phyloP scores from a whole-genome alignment of 1,284 basidiomycete species.

The Pseudozyma tsukubaensis region DNA sequence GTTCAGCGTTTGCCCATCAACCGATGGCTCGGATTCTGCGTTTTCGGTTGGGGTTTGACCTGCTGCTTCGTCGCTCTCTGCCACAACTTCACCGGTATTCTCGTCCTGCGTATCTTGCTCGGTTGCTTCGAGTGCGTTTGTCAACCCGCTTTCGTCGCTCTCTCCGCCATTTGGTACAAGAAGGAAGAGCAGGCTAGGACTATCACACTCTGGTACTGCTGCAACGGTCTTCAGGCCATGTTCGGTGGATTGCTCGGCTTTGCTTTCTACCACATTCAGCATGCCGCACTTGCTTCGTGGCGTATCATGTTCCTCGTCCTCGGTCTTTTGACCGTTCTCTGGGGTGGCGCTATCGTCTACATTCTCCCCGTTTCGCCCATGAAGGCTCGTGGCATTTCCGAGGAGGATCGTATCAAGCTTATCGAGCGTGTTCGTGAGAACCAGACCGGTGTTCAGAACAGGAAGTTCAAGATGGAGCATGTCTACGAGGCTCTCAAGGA shows the following conservation, averaged over 20 bases:
- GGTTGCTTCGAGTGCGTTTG: slow-evolving; percentile 61
- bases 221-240: slow-evolving; percentile 52
- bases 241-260: slow-evolving; percentile 49
- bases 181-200: slow-evolving; percentile 48
- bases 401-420: slow-evolving; percentile 72
- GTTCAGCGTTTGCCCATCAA: slow-evolving; percentile 59
- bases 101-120: slow-evolving; percentile 60
- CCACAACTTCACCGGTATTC: slow-evolving; percentile 54
- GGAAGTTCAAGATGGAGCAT: slow-evolving; percentile 73
- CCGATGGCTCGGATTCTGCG: slow-evolving; percentile 52
- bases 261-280: slow-evolving; percentile 71
- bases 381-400: slow-evolving; percentile 69
- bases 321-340: slow-evolving; percentile 49
- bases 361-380: slow-evolving; percentile 50
- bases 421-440: slow-evolving; percentile 74
- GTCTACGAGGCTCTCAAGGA: slow-evolving; percentile 72
- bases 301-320: slow-evolving; percentile 72
- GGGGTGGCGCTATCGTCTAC: slow-evolving; percentile 61
- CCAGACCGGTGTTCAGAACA: slow-evolving; percentile 73
- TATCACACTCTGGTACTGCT: slow-evolving; percentile 50
- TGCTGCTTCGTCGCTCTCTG: slow-evolving; percentile 51
- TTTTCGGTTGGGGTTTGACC: slow-evolving; percentile 50
- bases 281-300: slow-evolving; percentile 72
- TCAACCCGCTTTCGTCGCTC: slow-evolving; percentile 56
- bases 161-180: slow-evolving; percentile 55